Evolutionary conservation across 176 grass and related monocot species (phyloP), one percentile per base, ranked within the genome.

Genomic region (Raddia distichophylla): DNA sequence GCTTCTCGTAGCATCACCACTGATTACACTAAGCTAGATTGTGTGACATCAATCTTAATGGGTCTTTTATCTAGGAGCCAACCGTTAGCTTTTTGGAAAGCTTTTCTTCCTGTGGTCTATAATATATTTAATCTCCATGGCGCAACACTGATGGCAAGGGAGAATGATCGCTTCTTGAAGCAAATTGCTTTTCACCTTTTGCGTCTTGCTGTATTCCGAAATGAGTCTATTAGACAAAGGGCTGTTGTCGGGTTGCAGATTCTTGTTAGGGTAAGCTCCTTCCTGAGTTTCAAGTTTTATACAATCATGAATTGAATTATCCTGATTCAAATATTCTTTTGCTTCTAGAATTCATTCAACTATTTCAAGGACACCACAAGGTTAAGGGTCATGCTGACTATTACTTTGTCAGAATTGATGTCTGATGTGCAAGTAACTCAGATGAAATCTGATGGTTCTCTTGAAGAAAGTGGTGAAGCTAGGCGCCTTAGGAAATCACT

Each of bases 81-180:
- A 74, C 89, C 96, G 45, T 87, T 99, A 80, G 82, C 96, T 11
- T 95, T 99, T 75, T 99, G 92, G 93, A 90, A 93, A 86, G 88
- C 85, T 60, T 91, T 99, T 69, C 85, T 99, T 80, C 88, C 91
- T 78, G 96, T 95, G 15, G 74, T 91, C 13, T 91, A 95, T 62
- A 89, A 85, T 81, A 90, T 99, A 85, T 95, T 99, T 80, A 87
- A 90, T 73, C 86, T 95, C 19, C 96, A 99, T 77, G 91, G 96
- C 61, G 88, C 93, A 48, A 93, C 85, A 67, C 79, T 99, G 27
- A 95, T 95, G 96, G 89, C 93, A 87, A 99, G 96, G 84, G 96
- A 99, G 82, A 99, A 99, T 82, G 96, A 99, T 40, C 96, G 96
- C 67, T 99, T 99, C 73, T 91, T 99, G 84, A 99, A 99, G 82